phyloP scores from a whole-genome alignment of 495 filamentous ascomycete genomes.

The Penicillium waksmanii region DNA sequence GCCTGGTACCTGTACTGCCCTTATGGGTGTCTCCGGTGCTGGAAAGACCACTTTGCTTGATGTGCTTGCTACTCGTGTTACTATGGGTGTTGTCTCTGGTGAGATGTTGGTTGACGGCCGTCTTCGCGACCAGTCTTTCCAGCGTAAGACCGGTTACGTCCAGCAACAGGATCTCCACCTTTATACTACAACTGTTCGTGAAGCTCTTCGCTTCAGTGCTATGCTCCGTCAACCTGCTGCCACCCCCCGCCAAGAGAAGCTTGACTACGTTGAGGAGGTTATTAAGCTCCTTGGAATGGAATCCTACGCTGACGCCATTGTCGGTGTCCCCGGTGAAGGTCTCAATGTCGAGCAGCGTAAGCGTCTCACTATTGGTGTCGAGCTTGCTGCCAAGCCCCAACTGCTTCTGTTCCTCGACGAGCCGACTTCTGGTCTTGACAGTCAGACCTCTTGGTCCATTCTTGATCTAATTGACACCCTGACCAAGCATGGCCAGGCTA shows the following conservation, averaged over 20 bases:
- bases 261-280: slow-evolving; percentile 88
- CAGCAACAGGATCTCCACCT: slow-evolving; percentile 96
- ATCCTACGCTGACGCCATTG: slow-evolving; percentile 44
- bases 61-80: slow-evolving; percentile 59
- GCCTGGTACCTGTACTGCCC: slow-evolving; percentile 69
- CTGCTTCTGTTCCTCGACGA: slow-evolving; percentile 57
- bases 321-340: slow-evolving; percentile 56
- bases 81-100: slow-evolving; percentile 56
- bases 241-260: slow-evolving; percentile 73
- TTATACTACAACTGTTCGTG: slow-evolving; percentile 82
- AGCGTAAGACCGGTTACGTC: slow-evolving; percentile 92
- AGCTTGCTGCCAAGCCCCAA: slow-evolving; percentile 86
- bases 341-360: slow-evolving; percentile 93
- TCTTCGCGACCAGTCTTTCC: slow-evolving; percentile 74
- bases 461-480: slow-evolving; percentile 82
- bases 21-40: slow-evolving; percentile 67
- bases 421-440: slow-evolving; percentile 86
- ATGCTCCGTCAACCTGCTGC: slow-evolving; percentile 80
- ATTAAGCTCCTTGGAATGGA: slow-evolving; percentile 93
- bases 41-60: slow-evolving; percentile 73
- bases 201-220: slow-evolving; percentile 81
- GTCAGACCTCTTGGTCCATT: slow-evolving; percentile 91
- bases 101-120: slow-evolving; percentile 59
- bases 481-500: slow-evolving; percentile 84
- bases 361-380: slow-evolving; percentile 85